Base-by-base conservation (phyloP, 176 grass and related monocot genomes). In the Aegilops longissima region DNA sequence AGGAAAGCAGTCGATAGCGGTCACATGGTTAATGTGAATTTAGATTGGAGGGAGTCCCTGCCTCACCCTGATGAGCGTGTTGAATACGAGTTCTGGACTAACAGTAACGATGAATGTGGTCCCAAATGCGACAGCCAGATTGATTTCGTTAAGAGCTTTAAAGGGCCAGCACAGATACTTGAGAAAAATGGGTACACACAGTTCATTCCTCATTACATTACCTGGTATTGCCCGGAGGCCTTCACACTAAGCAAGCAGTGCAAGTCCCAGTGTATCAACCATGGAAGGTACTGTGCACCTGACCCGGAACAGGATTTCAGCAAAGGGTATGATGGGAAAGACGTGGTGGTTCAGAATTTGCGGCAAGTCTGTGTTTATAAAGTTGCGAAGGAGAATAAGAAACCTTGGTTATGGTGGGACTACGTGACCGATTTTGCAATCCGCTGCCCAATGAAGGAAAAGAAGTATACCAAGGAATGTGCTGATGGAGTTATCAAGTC, bases 261-360 rank as follows among this genome's bases (percentile, higher is more conserved):
- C 75, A 97, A 97, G 61, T 93, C 90, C 39, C 95, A 97, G 85
- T 97, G 92, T 78, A 97, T 97, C 85, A 97, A 97, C 73, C 89
- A 90, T 8, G 95, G 92, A 5, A 88, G 92, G 56, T 97, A 97
- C 67, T 97, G 95, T 52, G 95, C 92, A 20, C 95, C 92, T 78
- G 92, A 97, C 69, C 95, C 95, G 0, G 92, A 97, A 83, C 95
- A 97, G 87, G 92, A 97, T 87, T 97, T 97, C 69, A 97, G 92
- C 86, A 93, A 91, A 89, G 95, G 95, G 1, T 97, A 95, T 95
- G 95, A 95, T 87, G 95, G 95, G 44, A 97, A 97, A 81, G 95
- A 97, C 61, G 95, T 97, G 27, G 92, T 97, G 82, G 77, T 97
- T 71, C 95, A 97, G 40, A 97, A 97, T 71, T 88, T 97, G 82